Base-by-base conservation (phyloP, 129 eudicot species). In the Heracleum sosnowskyi region DNA sequence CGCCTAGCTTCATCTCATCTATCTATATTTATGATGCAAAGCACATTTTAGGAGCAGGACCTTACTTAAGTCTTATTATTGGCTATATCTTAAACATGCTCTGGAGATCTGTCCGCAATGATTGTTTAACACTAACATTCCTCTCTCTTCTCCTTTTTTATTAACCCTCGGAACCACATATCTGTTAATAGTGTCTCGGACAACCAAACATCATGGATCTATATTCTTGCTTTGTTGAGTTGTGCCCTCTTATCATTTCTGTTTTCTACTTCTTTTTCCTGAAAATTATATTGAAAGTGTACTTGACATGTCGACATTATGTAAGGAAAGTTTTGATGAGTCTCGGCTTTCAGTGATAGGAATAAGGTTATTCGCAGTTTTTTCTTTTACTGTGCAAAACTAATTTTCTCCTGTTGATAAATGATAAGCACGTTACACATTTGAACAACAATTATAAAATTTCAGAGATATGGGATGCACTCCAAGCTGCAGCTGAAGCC, bases 391-490 rank as follows among this genome's bases (percentile, higher is more conserved):
- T 73, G 53, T 39, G 24, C 6, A 42, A n/a, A 22, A 41, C 26
- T 49, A 29, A 34, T 2, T 29, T 69, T 29, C 11, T 11, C 5
- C 11, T 42, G 29, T 24, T 41, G 33, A 71, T 26, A 71, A 39
- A 41, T 24, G 76, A n/a, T 40, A 0, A 24, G 55, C n/a, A 42
- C 49, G 40, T n/a, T n/a, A 51, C 33, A 69, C 24, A 72, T 44
- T 60, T 51, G 64, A 72, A 72, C 37, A 24, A 66, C 24, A 77
- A 80, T 6, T 57, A 60, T 44, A 49, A 15, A 37, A 16, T 44
- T 75, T 49, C 88, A 90, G 98, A 90, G 81, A 90, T 93, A 33
- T 90, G 98, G 98, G 98, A 93, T 80, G 98, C 98, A 39, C 93
- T 92, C 74, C 91, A 87, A 82, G 96, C 96, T 55, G 97, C 96